Evolutionary conservation across 768 basidiomycete genomes (phyloP).

Genomic region (Lentinula boryana): DNA sequence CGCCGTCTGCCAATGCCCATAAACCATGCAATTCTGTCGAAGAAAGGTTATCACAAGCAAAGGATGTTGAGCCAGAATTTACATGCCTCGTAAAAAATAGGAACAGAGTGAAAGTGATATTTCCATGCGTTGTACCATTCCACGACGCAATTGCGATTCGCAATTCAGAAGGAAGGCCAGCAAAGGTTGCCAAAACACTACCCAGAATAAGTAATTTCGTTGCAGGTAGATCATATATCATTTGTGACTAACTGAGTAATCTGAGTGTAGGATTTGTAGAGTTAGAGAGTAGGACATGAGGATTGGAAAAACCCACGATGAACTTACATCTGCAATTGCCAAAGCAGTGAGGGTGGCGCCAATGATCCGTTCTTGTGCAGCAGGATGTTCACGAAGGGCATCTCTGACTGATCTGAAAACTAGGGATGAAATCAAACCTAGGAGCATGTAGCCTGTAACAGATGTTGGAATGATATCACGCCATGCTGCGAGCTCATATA

Average conservation of each 20-base stretch:
- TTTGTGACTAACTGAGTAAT: conserved; percentile 49
- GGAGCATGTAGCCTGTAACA: conserved; percentile 49
- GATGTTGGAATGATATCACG: not conserved
- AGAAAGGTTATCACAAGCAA: not conserved
- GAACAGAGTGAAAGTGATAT: conserved; percentile 57
- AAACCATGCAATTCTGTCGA: conserved; percentile 50
- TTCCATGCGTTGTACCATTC: conserved; percentile 75
- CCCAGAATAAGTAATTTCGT: not conserved
- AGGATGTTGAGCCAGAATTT: not conserved
- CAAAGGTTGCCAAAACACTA: conserved; percentile 54
- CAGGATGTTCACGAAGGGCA: conserved; percentile 46
- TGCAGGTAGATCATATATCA: not conserved
- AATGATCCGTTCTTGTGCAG: conserved; percentile 62
- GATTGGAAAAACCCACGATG: not conserved
- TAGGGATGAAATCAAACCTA: conserved; percentile 59
- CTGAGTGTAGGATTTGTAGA: conserved; percentile 23
- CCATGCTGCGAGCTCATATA: not conserved
- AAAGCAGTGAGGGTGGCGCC: conserved; percentile 58
- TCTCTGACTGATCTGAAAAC: conserved; percentile 66
- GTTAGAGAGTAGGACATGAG: not conserved
- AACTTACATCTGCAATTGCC: conserved; percentile 63
- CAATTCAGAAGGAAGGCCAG: conserved; percentile 52
- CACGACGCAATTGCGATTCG: conserved; percentile 45
- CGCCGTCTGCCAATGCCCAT: conserved; percentile 40
- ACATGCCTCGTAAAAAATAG: conserved; percentile 53